Evolutionary conservation across 768 basidiomycete genomes (phyloP).

Genomic region (Mycena galopus): DNA sequence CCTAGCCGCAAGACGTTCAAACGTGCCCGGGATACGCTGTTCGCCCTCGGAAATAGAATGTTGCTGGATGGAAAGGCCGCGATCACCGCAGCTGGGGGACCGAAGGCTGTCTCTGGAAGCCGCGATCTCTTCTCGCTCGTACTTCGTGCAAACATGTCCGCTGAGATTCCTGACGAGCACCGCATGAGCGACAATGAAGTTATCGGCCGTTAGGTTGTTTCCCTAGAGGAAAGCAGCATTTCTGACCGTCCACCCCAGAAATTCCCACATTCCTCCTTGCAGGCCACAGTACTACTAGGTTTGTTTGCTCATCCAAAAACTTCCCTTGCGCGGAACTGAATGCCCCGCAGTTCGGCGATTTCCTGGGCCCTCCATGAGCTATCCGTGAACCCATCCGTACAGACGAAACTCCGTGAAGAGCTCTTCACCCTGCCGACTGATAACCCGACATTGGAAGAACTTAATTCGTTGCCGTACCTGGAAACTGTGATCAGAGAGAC

Average conservation of each 20-base stretch:
- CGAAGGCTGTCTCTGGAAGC: slow-evolving; percentile 45
- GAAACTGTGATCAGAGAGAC: slow-evolving; percentile 27
- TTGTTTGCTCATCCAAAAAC: not conserved
- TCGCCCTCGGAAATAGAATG: not conserved
- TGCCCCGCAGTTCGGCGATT: slow-evolving; percentile 28
- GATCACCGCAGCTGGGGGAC: not conserved
- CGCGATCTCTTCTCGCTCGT: slow-evolving; percentile 63
- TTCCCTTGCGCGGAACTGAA: not conserved
- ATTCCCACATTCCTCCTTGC: slow-evolving; percentile 27
- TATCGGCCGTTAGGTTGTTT: slow-evolving; percentile 54
- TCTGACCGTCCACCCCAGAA: not conserved
- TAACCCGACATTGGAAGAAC: slow-evolving; percentile 56
- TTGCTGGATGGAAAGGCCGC: slow-evolving; percentile 6
- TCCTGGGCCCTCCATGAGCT: slow-evolving; percentile 61
- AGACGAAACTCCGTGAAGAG: slow-evolving; percentile 60
- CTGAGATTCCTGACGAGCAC: slow-evolving; percentile 57
- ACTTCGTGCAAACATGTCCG: slow-evolving; percentile 63
- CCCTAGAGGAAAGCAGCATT: not conserved
- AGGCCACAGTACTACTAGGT: slow-evolving; percentile 29
- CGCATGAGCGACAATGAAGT: slow-evolving; percentile 62
- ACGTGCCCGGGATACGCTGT: not conserved
- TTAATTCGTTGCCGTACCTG: slow-evolving; percentile 41
- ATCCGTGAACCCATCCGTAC: slow-evolving; percentile 50
- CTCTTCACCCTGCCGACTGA: slow-evolving; percentile 49
- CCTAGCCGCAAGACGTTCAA: not conserved